Evolutionary conservation across 2,329 filamentous ascomycete genomes (phyloP).

Genomic region (Xylaria sp.): DNA sequence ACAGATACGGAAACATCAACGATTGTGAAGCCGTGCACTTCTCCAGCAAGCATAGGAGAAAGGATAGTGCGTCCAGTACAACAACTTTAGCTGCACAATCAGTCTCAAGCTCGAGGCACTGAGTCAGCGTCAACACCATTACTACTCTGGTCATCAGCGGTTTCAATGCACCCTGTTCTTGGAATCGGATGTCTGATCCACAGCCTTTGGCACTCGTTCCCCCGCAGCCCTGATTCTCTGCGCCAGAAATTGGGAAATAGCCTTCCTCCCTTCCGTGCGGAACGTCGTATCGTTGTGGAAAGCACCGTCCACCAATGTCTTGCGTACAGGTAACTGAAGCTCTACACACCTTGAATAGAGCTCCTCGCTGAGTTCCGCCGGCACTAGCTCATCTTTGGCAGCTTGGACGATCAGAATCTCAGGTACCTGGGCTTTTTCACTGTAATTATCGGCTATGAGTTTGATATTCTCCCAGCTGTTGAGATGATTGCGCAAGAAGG

Average conservation of each 20-base stretch:
- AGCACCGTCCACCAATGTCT: slow-evolving; percentile 58
- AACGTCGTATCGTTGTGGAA: slow-evolving; percentile 69
- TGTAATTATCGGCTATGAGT: slow-evolving; percentile 52
- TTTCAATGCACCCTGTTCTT: not conserved
- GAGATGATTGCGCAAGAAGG: slow-evolving; percentile 75
- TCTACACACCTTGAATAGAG: slow-evolving; percentile 61
- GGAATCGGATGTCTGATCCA: not conserved
- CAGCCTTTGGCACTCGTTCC: not conserved
- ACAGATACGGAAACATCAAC: not conserved
- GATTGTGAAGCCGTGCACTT: not conserved
- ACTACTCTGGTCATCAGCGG: not conserved
- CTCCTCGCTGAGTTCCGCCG: slow-evolving; percentile 59
- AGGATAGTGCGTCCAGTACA: not conserved
- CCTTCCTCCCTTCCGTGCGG: slow-evolving; percentile 56
- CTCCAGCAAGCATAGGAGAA: not conserved
- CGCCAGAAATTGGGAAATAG: slow-evolving; percentile 58
- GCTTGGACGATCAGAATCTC: slow-evolving; percentile 65
- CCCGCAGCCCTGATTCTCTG: slow-evolving; percentile 35
- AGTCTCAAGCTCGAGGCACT: not conserved
- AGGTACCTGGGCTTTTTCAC: slow-evolving; percentile 45
- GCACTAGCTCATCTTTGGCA: slow-evolving; percentile 69
- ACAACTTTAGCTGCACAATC: no score
- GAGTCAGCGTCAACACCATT: not conserved
- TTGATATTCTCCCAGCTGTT: slow-evolving; percentile 65
- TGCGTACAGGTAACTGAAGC: slow-evolving; percentile 59